phyloP scores from a whole-genome alignment of 2,329 filamentous ascomycete species.

The Pezicula radicicola region DNA sequence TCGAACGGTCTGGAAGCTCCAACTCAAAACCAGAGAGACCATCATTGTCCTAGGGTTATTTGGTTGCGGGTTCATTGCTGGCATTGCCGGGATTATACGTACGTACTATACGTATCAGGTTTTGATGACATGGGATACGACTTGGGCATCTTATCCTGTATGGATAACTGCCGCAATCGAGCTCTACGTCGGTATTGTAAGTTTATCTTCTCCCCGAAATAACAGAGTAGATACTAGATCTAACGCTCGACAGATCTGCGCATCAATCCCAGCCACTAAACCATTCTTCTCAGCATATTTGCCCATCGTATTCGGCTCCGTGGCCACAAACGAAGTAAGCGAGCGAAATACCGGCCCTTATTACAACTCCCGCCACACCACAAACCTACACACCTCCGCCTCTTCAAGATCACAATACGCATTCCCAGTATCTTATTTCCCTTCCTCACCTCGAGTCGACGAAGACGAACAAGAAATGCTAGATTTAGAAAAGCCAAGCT shows the following conservation, averaged over 20 bases:
- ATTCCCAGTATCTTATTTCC: neutral
- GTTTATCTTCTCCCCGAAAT: neutral
- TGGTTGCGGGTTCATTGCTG: conserved; percentile 46
- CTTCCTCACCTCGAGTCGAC: neutral
- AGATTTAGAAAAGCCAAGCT: neutral
- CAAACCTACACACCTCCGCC: too few relatives aligned
- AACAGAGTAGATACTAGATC: neutral
- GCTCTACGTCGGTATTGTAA: conserved; percentile 36
- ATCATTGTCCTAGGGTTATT: conserved; percentile 45
- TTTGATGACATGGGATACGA: conserved; percentile 9
- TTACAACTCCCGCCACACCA: neutral
- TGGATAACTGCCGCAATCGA: conserved; percentile 36
- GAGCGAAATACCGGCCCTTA: neutral
- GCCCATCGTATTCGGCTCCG: conserved; percentile 18
- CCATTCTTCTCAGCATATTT: conserved; percentile 36
- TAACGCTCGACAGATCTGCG: conserved; percentile 28
- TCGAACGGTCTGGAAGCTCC: conserved; percentile 39
- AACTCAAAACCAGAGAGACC: conserved; percentile 44
- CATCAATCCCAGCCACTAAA: conserved; percentile 38
- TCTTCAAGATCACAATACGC: neutral
- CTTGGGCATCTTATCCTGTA: neutral
- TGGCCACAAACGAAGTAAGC: neutral
- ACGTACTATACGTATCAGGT: conserved; percentile 33
- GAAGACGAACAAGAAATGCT: neutral
- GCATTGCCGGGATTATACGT: conserved; percentile 33